Evolutionary conservation across 148 eudicot species (phyloP), one percentile per base, ranked within the genome.

Genomic region (Heliosperma pusillum): DNA sequence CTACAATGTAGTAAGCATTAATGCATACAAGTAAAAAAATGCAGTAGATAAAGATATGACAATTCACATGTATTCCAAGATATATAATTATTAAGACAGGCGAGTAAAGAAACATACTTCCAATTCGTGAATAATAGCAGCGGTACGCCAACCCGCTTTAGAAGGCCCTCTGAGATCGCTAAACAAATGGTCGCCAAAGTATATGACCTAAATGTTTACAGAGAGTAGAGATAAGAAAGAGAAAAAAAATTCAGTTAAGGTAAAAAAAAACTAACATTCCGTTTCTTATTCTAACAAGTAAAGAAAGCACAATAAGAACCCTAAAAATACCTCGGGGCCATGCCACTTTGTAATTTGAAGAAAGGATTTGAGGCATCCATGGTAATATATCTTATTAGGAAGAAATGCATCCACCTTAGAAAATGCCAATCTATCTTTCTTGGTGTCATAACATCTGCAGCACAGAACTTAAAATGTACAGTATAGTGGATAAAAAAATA

Each of bases 121-220:
- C 80, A 96, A 80, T 82, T 96, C 99, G 59, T 92, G 76, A 71
- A 96, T 86, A 75, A 96, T 90, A 66, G 97, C 99, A 84, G 99
- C 99, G 69, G 99, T 96, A 74, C 91, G 92, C 99, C 99, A 96
- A 19, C 99, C 99, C 12, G 99, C 92, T 81, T 89, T 92, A 70
- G 97, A 81, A 85, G 99, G 99, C 66, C 99, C 99, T 82, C 99
- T 88, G 16, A 96, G 85, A 78, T 96, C 99, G 73, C 99, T 96
- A 74, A 92, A 93, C 58, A 96, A 84, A 78, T 92, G 99, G 87
- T 96, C 99, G 66, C 99, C 99, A 83, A 92, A 96, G 85, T 96
- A 96, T 78, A 96, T 96, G 75, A 96, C 99, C 99, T 95, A 76
- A 66, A 61, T 52, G 50, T 73, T 68, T 19, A 52, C 52, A 56